phyloP scores from a whole-genome alignment of 257 asterid species.

The Nicotiana paniculata region DNA sequence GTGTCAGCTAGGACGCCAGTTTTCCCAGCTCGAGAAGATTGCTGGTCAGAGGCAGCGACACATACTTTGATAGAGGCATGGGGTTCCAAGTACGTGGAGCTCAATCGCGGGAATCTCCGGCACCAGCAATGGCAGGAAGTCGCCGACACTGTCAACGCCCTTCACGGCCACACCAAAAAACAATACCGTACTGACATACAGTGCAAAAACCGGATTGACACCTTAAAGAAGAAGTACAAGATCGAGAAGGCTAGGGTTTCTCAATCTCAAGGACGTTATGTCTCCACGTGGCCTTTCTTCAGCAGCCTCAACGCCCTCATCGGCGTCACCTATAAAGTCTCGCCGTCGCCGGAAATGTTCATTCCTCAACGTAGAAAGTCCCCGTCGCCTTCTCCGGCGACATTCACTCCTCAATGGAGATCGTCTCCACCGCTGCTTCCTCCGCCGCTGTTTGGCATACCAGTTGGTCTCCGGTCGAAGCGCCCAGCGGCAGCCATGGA shows the following conservation, averaged over 20 bases:
- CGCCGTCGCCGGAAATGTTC: conserved; percentile 18
- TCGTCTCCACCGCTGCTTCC: conserved; percentile 18
- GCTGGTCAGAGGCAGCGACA: conserved; percentile 92
- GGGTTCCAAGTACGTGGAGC: conserved; percentile 70
- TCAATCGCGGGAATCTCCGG: conserved; percentile 84
- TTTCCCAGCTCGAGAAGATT: conserved; percentile 69
- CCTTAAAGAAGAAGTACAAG: conserved; percentile 84
- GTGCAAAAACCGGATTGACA: conserved; percentile 95
- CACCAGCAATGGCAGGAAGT: conserved; percentile 90
- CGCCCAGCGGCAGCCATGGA: conserved; percentile 41
- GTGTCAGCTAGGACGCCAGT: conserved; percentile 26
- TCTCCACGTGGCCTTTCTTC: conserved; percentile 77
- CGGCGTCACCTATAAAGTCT: conserved; percentile 34
- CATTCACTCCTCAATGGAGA: background rate
- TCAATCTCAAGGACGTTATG: conserved; percentile 50
- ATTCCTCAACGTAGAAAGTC: conserved; percentile 17
- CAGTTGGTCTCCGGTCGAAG: conserved; percentile 80
- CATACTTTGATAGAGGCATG: conserved; percentile 73
- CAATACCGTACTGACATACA: conserved; percentile 81
- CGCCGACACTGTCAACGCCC: conserved; percentile 82
- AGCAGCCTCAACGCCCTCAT: conserved; percentile 55
- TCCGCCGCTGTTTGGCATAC: conserved; percentile 51
- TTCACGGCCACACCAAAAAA: conserved; percentile 53
- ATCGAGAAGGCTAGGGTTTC: conserved; percentile 55
- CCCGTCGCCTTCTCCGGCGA: background rate